Conservation (phyloP, 1,284 basidiomycete genomes). For the Cutaneotrichosporon cutaneum region DNA sequence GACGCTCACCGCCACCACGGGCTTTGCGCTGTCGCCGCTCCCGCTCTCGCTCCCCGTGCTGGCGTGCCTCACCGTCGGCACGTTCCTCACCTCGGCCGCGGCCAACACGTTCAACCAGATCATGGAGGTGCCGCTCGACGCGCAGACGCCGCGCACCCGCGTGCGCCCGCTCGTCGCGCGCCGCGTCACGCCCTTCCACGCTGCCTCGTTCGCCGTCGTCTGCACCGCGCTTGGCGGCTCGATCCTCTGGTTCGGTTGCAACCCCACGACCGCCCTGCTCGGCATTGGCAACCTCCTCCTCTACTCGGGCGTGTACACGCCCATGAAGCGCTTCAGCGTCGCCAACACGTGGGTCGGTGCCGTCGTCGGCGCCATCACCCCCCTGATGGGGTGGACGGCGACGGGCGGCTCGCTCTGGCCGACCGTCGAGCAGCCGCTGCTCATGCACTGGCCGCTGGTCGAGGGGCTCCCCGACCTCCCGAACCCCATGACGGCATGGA, state of each 20-base stretch:
- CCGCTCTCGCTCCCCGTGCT: slow-evolving; percentile 78
- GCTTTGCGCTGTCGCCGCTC: slow-evolving; percentile 87
- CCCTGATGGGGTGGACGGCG: slow-evolving; percentile 97
- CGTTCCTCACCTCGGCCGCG: slow-evolving; percentile 84
- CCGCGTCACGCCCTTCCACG: slow-evolving; percentile 79
- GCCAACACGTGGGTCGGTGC: slow-evolving; percentile 94
- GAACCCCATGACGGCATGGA: slow-evolving; percentile 73
- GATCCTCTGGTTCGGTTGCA: slow-evolving; percentile 80
- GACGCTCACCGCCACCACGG: slow-evolving; percentile 86
- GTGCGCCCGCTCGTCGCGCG: slow-evolving; percentile 83
- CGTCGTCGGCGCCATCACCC: slow-evolving; percentile 88
- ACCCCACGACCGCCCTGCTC: slow-evolving; percentile 79
- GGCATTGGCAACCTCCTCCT: slow-evolving; percentile 82
- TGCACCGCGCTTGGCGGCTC: slow-evolving; percentile 76
- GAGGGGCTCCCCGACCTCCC: slow-evolving; percentile 27
- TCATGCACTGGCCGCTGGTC: slow-evolving; percentile 39
- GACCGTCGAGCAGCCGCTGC: slow-evolving; percentile 59
- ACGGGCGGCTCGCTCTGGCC: slow-evolving; percentile 79
- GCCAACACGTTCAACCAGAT: slow-evolving; percentile 96
- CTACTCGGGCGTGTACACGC: slow-evolving; percentile 91
- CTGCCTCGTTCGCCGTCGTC: slow-evolving; percentile 69
- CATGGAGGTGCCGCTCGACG: slow-evolving; percentile 92
- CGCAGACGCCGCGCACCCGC: slow-evolving; percentile 92
- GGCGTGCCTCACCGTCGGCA: slow-evolving; percentile 83
- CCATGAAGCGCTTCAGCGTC: slow-evolving; percentile 85